Evolutionary conservation across 2,329 filamentous ascomycete species (phyloP).

Genomic region (Arachnopeziza araneosa): DNA sequence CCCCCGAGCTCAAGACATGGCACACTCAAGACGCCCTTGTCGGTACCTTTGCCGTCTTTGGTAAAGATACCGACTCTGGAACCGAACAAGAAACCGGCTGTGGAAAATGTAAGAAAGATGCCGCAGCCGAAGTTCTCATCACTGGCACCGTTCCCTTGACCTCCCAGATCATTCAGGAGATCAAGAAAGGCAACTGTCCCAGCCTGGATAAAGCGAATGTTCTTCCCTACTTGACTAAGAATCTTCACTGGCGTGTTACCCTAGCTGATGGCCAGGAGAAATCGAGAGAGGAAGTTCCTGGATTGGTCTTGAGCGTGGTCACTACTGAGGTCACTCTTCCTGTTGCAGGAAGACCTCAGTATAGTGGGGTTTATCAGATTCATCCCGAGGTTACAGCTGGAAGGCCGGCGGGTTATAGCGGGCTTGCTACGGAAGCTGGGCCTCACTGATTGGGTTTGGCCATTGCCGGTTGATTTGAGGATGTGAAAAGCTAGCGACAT

Average conservation of each 20-base stretch:
- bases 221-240: conserved; percentile 26
- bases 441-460: background rate
- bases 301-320: conserved; percentile 27
- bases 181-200: conserved; percentile 27
- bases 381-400: conserved; percentile 27
- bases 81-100: conserved; percentile 23
- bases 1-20: conserved; percentile 27
- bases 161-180: conserved; percentile 17
- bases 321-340: conserved; percentile 24
- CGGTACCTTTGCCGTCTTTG: conserved; percentile 35
- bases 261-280: conserved; percentile 21
- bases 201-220: conserved; percentile 29
- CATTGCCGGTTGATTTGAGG: no score
- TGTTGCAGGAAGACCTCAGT: conserved; percentile 14
- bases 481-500: no score
- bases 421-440: background rate
- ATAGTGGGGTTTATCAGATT: conserved; percentile 26
- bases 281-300: conserved; percentile 20
- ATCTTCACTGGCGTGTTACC: conserved; percentile 29
- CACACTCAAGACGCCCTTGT: conserved; percentile 36
- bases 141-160: conserved; percentile 37
- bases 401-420: conserved; percentile 16
- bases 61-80: conserved; percentile 27
- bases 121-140: conserved; percentile 26
- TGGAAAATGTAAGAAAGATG: conserved; percentile 30